phyloP scores from a whole-genome alignment of 1,284 basidiomycete species.

The Heterobasidion irregulare region DNA sequence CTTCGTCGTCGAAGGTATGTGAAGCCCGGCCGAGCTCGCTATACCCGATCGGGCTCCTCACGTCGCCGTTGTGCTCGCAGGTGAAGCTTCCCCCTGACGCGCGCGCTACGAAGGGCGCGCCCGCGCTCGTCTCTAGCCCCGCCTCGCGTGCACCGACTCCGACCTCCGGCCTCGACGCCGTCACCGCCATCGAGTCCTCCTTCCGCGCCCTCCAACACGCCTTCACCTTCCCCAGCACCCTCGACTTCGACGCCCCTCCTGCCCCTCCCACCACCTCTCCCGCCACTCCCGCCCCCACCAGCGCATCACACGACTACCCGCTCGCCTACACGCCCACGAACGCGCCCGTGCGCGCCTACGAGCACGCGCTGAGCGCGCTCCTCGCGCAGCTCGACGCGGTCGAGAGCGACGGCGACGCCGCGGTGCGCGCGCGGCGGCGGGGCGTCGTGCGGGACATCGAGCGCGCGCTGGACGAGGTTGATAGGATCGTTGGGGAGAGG shows the following conservation, averaged over 20 bases:
- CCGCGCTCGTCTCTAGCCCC: background rate
- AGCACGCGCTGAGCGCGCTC: slow-evolving; percentile 48
- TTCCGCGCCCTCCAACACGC: background rate
- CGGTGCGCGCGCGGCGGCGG: slow-evolving; percentile 49
- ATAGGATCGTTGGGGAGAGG: slow-evolving; percentile 28
- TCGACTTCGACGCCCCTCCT: slow-evolving; percentile 3
- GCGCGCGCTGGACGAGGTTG: slow-evolving; percentile 39
- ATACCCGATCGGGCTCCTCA: background rate
- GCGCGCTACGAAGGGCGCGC: background rate
- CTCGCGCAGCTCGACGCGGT: slow-evolving; percentile 60
- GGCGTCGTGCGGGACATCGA: slow-evolving; percentile 57
- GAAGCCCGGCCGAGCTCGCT: background rate
- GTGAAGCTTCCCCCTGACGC: background rate
- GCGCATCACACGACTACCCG: background rate
- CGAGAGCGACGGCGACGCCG: slow-evolving; percentile 51
- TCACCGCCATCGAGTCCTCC: background rate
- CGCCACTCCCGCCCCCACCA: background rate
- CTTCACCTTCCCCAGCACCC: background rate
- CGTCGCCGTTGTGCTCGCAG: background rate
- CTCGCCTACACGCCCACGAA: slow-evolving; percentile 36
- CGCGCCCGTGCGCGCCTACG: slow-evolving; percentile 37
- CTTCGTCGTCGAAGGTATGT: background rate
- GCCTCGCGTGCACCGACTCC: background rate
- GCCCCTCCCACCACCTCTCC: slow-evolving; percentile 1
- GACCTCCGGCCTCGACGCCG: background rate